Evolutionary conservation across 2,329 filamentous ascomycete species (phyloP).

Genomic region (Cadophora sp.): DNA sequence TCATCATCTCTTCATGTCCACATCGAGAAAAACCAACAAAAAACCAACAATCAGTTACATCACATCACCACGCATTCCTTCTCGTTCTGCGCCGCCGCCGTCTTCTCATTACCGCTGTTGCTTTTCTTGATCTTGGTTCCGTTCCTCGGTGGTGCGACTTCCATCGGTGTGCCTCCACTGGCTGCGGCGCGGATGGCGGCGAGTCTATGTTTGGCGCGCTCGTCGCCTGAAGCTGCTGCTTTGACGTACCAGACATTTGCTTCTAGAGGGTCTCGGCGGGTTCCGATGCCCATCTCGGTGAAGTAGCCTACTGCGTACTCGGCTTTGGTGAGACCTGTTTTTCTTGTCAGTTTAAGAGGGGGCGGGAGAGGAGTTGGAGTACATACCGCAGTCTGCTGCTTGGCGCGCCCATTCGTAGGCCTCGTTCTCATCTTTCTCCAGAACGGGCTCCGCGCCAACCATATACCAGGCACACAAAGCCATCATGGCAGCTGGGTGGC

Average conservation of each 20-base stretch:
- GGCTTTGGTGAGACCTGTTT: conserved; percentile 60
- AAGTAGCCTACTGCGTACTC: conserved; percentile 97
- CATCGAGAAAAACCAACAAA: not conserved
- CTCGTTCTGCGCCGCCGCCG: conserved; percentile 31
- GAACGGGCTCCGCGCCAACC: conserved; percentile 87
- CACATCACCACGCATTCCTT: conserved; percentile 43
- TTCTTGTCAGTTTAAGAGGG: conserved; percentile 24
- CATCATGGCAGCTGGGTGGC: conserved; percentile 93
- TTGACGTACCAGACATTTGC: conserved; percentile 99
- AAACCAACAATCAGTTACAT: conserved; percentile 5
- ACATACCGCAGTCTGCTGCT: conserved; percentile 84
- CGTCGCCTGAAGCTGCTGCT: conserved; percentile 90
- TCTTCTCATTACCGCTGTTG: conserved; percentile 36
- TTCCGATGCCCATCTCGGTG: conserved; percentile 98
- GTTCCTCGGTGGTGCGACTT: conserved; percentile 41
- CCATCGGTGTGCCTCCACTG: conserved; percentile 49
- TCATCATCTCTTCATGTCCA: conserved; percentile 15
- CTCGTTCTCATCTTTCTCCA: conserved; percentile 95
- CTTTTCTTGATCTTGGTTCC: conserved; percentile 42
- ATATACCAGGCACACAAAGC: conserved; percentile 98
- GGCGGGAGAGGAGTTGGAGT: not conserved
- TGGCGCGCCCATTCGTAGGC: conserved; percentile 95
- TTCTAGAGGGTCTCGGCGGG: conserved; percentile 90
- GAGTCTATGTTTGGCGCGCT: conserved; percentile 85
- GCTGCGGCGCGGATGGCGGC: conserved; percentile 87